Evolutionary conservation across 2,329 filamentous ascomycete species (phyloP).

Genomic region (Epichloe coenophiala): DNA sequence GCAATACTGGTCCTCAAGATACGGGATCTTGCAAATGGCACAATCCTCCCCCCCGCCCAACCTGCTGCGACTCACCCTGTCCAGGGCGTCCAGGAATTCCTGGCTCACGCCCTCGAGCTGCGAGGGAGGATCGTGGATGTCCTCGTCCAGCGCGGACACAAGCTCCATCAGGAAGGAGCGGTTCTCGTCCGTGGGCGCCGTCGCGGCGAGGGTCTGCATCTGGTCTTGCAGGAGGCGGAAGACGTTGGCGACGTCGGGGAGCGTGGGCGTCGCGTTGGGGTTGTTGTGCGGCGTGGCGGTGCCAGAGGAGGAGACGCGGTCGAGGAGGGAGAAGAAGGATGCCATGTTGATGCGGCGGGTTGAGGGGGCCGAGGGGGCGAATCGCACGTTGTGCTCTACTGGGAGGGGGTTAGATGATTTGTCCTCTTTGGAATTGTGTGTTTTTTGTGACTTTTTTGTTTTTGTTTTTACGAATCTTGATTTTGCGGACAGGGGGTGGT

Average conservation of each 20-base stretch:
- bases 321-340: slow-evolving; percentile 44
- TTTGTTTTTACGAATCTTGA: neutral
- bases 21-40: slow-evolving; percentile 49
- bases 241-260: slow-evolving; percentile 42
- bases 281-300: slow-evolving; percentile 30
- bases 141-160: slow-evolving; percentile 30
- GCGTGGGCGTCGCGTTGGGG: slow-evolving; percentile 46
- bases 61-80: slow-evolving; percentile 39
- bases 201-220: slow-evolving; percentile 35
- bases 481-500: neutral
- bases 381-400: slow-evolving; percentile 54
- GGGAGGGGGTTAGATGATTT: slow-evolving; percentile 1
- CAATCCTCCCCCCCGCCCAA: slow-evolving; percentile 39
- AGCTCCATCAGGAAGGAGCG: slow-evolving; percentile 36
- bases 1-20: slow-evolving; percentile 47
- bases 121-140: slow-evolving; percentile 39
- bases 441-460: neutral
- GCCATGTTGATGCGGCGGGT: slow-evolving; percentile 50
- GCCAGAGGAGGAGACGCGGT: slow-evolving; percentile 31
- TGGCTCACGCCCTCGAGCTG: slow-evolving; percentile 42
- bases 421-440: neutral
- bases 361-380: slow-evolving; percentile 23
- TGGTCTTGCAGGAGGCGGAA: slow-evolving; percentile 48
- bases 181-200: slow-evolving; percentile 35
- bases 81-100: slow-evolving; percentile 44